Conservation (phyloP, 1,284 basidiomycete species). For the Pseudozyma tsukubaensis region DNA sequence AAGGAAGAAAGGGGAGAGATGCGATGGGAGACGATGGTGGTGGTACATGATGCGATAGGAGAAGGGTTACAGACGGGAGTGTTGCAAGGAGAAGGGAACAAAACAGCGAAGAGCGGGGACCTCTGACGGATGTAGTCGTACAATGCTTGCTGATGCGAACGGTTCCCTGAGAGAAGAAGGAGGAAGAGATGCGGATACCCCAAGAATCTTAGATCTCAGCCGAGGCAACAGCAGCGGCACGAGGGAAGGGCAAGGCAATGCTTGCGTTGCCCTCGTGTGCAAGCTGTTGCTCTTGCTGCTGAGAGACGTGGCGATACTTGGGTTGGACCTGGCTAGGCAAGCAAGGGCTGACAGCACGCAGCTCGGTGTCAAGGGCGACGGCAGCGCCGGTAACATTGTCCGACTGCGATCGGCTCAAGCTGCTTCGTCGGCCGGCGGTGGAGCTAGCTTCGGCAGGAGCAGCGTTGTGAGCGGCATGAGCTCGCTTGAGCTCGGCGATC, state of each 20-base stretch:
- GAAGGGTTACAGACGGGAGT: slow-evolving; percentile 14
- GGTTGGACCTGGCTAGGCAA: slow-evolving; percentile 37
- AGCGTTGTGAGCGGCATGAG: slow-evolving; percentile 12
- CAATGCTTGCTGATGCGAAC: slow-evolving; percentile 17
- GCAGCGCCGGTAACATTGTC: slow-evolving; percentile 49
- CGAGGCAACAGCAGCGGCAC: slow-evolving; percentile 15
- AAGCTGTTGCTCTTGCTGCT: slow-evolving; percentile 10
- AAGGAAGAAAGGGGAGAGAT: slow-evolving; percentile 14
- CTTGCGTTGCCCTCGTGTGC: slow-evolving; percentile 2
- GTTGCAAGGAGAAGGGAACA: slow-evolving; percentile 2
- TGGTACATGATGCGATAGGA: slow-evolving; percentile 42
- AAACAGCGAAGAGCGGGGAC: background rate
- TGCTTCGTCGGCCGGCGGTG: slow-evolving; percentile 22
- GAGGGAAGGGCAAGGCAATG: slow-evolving; percentile 36
- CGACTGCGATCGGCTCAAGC: slow-evolving; percentile 42
- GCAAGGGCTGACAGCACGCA: slow-evolving; percentile 41
- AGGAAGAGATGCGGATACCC: background rate
- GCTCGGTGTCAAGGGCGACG: slow-evolving; percentile 36
- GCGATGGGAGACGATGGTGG: slow-evolving; percentile 17
- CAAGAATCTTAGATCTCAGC: slow-evolving; percentile 22
- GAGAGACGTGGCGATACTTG: slow-evolving; percentile 32
- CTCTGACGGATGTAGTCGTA: slow-evolving; percentile 18
- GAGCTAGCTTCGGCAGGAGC: slow-evolving; percentile 1
- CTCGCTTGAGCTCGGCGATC: slow-evolving; percentile 52
- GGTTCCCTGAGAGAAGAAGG: background rate